Percentiles rank a stretch among this genome's conserved stretches.
phyloP scores from a whole-genome alignment of 73 alveolate genomes.

The Paramecium sonneborni region DNA sequence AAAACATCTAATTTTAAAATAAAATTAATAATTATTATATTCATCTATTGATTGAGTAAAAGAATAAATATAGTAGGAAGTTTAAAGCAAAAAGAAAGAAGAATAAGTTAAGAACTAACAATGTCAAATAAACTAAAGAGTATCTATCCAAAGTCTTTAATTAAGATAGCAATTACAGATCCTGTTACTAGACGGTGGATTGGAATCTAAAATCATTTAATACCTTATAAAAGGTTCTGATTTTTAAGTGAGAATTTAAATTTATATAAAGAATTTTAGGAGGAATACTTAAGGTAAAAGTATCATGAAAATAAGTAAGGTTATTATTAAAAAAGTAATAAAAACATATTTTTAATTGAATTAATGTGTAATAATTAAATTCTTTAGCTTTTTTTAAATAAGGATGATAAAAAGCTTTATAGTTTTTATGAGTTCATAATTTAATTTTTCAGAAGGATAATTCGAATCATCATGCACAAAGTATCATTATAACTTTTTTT shows the following conservation, averaged over 20 bases:
- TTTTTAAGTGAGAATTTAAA: not conserved
- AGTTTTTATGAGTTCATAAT: not conserved
- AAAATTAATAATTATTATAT: too few relatives aligned
- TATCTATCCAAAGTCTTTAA: not conserved
- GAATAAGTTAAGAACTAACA: not conserved
- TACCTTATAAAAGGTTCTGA: not conserved
- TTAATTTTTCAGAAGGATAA: not conserved
- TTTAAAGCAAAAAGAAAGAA: not conserved
- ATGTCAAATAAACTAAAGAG: not conserved
- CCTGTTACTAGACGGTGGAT: not conserved
- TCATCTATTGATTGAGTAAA: not conserved
- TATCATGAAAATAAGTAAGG: not conserved
- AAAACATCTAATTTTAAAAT: too few relatives aligned
- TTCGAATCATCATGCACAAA: slow-evolving; percentile 73
- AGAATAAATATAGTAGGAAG: not conserved
- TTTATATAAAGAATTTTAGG: not conserved
- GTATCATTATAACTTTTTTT: slow-evolving; percentile 93
- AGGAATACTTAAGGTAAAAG: not conserved
- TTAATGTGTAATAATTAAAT: slow-evolving; percentile 27
- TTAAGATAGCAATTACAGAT: not conserved
- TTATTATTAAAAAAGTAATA: not conserved
- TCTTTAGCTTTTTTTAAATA: not conserved
- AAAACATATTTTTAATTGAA: slow-evolving; percentile 7
- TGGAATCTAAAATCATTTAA: not conserved
- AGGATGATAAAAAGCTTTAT: not conserved